phyloP scores from a whole-genome alignment of 208 protist genomes.

The Wallacemonas sp. region DNA sequence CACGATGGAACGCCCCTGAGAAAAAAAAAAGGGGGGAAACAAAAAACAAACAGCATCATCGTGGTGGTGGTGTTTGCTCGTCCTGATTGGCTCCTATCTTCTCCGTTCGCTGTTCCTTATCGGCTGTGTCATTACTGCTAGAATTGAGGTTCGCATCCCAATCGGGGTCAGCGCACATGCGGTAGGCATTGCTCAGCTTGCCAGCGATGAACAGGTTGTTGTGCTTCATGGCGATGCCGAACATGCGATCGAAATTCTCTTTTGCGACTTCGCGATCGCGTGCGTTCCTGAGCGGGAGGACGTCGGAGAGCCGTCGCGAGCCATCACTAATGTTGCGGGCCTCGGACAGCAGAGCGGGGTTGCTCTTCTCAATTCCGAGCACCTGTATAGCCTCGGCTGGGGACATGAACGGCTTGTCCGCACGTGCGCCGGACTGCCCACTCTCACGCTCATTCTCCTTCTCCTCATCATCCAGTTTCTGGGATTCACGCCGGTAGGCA shows the following conservation, averaged over 20 bases:
- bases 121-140: background rate
- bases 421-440: background rate
- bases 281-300: slow-evolving; percentile 32
- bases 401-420: slow-evolving; percentile 39
- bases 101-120: background rate
- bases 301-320: slow-evolving; percentile 11
- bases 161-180: slow-evolving; percentile 62
- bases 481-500: slow-evolving; percentile 52
- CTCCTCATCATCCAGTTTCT: slow-evolving; percentile 32
- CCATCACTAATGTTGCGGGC: slow-evolving; percentile 14
- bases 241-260: slow-evolving; percentile 67
- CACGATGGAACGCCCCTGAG: no score
- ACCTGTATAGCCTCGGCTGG: slow-evolving; percentile 65
- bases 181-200: slow-evolving; percentile 81
- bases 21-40: slow-evolving; percentile 8
- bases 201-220: slow-evolving; percentile 75
- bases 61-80: no score
- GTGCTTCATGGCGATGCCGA: slow-evolving; percentile 47
- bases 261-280: slow-evolving; percentile 38
- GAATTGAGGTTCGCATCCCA: slow-evolving; percentile 47
- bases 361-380: slow-evolving; percentile 55
- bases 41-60: background rate
- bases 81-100: background rate
- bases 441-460: slow-evolving; percentile 9
- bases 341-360: slow-evolving; percentile 18